Percentiles rank a stretch among this genome's conserved stretches.
Evolutionary conservation across 305 asterid genomes (phyloP).

Genomic region (Euphrasia arctica): DNA sequence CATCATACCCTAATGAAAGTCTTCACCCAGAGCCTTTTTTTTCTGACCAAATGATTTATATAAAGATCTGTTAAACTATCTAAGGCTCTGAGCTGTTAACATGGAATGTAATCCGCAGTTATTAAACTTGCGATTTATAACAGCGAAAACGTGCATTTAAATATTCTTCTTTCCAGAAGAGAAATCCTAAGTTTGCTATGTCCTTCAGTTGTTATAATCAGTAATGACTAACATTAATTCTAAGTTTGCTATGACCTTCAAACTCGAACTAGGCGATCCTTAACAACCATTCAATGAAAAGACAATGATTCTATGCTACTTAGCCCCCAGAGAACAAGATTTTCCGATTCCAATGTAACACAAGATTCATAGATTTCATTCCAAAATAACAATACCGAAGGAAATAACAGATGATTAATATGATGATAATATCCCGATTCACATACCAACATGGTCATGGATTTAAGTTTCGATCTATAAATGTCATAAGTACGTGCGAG

Average conservation of each 20-base stretch:
- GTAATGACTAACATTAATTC: not conserved
- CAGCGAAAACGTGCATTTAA: not conserved
- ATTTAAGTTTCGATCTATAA: not conserved
- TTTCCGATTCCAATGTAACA: not conserved
- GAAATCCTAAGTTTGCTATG: not conserved
- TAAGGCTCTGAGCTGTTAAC: not conserved
- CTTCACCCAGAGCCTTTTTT: not conserved
- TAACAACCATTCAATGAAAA: not conserved
- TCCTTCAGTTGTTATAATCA: not conserved
- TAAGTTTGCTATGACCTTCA: not conserved
- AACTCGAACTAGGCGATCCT: not conserved
- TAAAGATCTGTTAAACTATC: not conserved
- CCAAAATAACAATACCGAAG: not conserved
- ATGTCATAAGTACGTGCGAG: constrained; percentile 12
- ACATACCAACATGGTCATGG: constrained; percentile 13
- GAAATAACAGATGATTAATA: constrained; percentile 3
- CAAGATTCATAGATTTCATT: not conserved
- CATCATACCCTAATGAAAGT: not conserved
- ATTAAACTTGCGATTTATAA: not conserved
- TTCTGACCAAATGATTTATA: not conserved
- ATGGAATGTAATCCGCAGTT: not conserved
- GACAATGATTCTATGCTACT: not conserved
- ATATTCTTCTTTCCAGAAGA: not conserved
- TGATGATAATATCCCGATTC: not conserved
- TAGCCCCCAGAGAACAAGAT: not conserved